Evolutionary conservation across 179 eudicot genomes (phyloP), one percentile per base, ranked within the genome.

Genomic region (Beta lomatogona): DNA sequence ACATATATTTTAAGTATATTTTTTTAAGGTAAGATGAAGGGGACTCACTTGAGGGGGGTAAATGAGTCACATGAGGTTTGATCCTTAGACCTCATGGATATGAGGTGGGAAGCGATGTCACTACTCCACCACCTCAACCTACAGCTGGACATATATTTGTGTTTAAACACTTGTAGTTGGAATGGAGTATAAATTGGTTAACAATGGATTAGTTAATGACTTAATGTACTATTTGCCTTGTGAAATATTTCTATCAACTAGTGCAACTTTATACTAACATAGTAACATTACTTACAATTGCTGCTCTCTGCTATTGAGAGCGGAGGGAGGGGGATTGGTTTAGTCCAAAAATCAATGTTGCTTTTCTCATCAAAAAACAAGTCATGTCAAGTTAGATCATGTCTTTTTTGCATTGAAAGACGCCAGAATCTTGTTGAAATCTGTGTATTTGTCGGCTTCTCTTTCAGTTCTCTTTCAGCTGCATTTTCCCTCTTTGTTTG

Each of bases 371-470:
- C 25, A 57, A 36, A 31, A 57, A 57, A 75, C 10, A 44, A 75
- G 53, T 19, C 66, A 31, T 48, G 66, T 75, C 31, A 58, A 75
- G 28, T 75, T 75, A 75, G 52, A 75, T 75, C n/a, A 41, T 18
- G 52, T 75, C 66, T 57, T 58, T 75, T 57, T 41, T 31, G 52
- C 77, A 85, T 66, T 77, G 81, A 82, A 82, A 80, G 88, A 83
- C 78, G 76, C 77, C 45, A 80, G 78, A 85, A 82, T 82, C 88
- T 76, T 72, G 80, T 85, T 72, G 76, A 85, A 76, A 82, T 76
- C 73, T 76, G 73, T 77, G 73, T 76, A 68, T 76, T 79, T 79
- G 83, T 82, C 75, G 85, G 81, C 16, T 69, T 82, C 79, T 72
- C 80, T 76, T n/a, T n/a, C n/a, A n/a, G n/a, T n/a, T n/a, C n/a